Evolutionary conservation across 352 stramenopile genomes (phyloP).

Genomic region (Pythium phragmitis): DNA sequence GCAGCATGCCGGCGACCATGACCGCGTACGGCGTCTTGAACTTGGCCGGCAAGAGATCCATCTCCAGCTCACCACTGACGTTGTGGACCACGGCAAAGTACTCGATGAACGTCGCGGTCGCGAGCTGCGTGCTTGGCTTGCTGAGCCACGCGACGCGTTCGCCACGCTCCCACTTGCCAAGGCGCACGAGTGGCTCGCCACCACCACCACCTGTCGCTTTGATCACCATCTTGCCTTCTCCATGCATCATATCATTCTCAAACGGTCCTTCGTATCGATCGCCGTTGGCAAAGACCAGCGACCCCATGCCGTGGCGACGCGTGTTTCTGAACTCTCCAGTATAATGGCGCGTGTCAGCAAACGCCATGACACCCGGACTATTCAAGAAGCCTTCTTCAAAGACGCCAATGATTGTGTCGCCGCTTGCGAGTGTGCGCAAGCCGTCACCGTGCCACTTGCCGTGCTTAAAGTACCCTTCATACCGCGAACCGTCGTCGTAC

Average conservation of each 20-base stretch:
- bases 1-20: constrained; percentile 75
- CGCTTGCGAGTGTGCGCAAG: constrained; percentile 53
- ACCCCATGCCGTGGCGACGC: constrained; percentile 69
- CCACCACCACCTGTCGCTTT: constrained; percentile 27
- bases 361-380: constrained; percentile 54
- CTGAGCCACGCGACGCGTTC: constrained; percentile 69
- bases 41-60: constrained; percentile 60
- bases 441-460: constrained; percentile 75
- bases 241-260: constrained; percentile 80
- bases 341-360: constrained; percentile 72
- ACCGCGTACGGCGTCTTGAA: constrained; percentile 79
- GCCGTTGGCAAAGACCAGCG: constrained; percentile 84
- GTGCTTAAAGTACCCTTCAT: constrained; percentile 59
- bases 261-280: constrained; percentile 92
- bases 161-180: constrained; percentile 61
- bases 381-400: constrained; percentile 66
- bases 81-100: constrained; percentile 56
- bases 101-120: constrained; percentile 72
- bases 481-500: constrained; percentile 67
- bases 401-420: constrained; percentile 55
- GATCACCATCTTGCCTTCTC: constrained; percentile 69
- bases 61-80: constrained; percentile 54
- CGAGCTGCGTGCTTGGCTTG: constrained; percentile 63
- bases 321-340: constrained; percentile 57
- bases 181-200: constrained; percentile 50